Evolutionary conservation across 1,139 yeast genomes (phyloP).

Genomic region (Protomyces gravidus): DNA sequence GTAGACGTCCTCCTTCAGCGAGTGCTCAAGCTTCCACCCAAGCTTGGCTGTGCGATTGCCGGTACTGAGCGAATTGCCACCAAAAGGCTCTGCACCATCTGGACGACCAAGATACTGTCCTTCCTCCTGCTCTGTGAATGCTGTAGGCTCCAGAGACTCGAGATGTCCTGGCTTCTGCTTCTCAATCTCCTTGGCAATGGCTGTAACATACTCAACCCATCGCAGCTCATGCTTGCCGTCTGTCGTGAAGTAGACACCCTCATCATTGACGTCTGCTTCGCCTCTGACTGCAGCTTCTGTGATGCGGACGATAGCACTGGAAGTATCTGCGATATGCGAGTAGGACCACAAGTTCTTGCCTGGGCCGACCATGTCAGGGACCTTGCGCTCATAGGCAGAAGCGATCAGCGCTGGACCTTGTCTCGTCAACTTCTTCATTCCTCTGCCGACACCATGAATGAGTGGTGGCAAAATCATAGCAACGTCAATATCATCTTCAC

Average conservation of each 20-base stretch:
- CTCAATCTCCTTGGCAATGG: conserved; percentile 1
- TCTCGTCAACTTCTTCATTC: neutral
- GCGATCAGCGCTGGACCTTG: neutral
- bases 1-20: neutral
- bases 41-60: neutral
- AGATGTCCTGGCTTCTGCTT: neutral
- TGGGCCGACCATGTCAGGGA: neutral
- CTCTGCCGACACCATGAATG: neutral
- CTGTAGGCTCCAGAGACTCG: neutral
- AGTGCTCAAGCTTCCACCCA: neutral
- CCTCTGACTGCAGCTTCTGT: neutral
- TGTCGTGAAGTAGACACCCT: neutral
- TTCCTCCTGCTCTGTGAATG: neutral
- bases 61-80: neutral
- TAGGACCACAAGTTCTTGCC: neutral
- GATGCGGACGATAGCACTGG: neutral
- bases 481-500: neutral
- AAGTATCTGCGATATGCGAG: neutral
- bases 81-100: neutral
- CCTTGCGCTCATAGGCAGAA: neutral
- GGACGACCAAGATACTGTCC: neutral
- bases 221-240: neutral
- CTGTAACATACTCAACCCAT: neutral
- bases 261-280: neutral
- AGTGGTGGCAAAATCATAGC: neutral